These are phyloP conservation scores for Hibiscus tridactylites DNA, from an alignment of 345 rosid genomes.

Conservation along the genomic window DNA sequence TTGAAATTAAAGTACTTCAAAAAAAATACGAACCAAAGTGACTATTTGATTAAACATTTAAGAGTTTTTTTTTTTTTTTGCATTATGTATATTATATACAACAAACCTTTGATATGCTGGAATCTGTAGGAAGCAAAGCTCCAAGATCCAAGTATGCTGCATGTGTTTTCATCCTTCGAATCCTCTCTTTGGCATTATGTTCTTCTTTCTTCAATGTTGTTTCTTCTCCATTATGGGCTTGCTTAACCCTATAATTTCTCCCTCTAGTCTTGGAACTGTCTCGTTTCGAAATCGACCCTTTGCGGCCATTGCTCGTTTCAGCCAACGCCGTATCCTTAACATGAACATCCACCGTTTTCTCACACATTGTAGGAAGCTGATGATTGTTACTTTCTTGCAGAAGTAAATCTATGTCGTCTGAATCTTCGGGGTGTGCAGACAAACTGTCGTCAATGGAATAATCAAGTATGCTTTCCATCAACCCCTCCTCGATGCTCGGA, in stretches of 20 bases:
- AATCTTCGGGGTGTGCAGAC: background rate
- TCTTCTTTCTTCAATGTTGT: conserved; percentile 16
- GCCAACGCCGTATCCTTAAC: background rate
- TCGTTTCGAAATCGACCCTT: background rate
- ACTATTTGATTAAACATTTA: no score
- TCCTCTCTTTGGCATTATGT: conserved; percentile 35
- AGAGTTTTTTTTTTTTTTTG: no score
- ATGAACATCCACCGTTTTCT: background rate
- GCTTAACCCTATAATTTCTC: background rate
- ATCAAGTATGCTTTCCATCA: background rate
- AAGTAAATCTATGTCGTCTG: background rate
- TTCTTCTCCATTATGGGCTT: conserved; percentile 2
- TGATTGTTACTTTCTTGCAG: background rate
- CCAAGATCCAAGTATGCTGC: conserved; percentile 25
- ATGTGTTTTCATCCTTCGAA: conserved; percentile 30
- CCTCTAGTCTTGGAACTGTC: background rate
- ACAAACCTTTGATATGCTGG: conserved; percentile 24
- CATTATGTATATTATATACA: background rate
- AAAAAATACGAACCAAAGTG: no score
- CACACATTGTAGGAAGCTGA: background rate
- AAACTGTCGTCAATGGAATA: background rate
- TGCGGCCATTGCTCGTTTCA: background rate
- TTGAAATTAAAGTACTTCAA: no score
- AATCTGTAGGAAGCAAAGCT: conserved; percentile 22
- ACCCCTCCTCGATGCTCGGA: background rate